phyloP scores from a whole-genome alignment of 345 rosid species.

The Psidium friedrichsthalianum region DNA sequence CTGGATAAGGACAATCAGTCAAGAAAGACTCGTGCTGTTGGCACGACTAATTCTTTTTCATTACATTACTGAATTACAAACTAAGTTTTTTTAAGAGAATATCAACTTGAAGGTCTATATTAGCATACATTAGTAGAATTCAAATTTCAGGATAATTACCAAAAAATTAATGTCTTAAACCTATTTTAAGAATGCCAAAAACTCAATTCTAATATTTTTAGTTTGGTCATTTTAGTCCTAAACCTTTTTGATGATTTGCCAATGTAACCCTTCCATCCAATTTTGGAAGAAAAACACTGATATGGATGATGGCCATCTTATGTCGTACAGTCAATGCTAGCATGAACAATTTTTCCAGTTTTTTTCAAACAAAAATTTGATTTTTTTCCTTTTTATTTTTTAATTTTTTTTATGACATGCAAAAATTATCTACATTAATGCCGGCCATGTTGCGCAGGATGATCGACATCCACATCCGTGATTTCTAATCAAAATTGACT shows the following conservation, averaged over 20 bases:
- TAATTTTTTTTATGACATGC: too few relatives aligned
- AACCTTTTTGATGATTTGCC: accelerated
- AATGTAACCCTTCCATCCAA: neutral
- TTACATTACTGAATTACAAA: too few relatives aligned
- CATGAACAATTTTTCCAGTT: accelerated
- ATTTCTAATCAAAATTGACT: too few relatives aligned
- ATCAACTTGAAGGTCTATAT: too few relatives aligned
- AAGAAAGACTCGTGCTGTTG: too few relatives aligned
- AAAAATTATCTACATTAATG: accelerated
- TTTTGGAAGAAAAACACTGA: neutral
- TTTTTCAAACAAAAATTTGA: too few relatives aligned
- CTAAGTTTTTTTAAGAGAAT: too few relatives aligned
- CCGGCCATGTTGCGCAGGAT: accelerated
- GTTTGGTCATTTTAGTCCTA: neutral
- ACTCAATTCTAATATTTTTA: neutral
- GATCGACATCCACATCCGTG: accelerated
- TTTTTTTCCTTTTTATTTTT: too few relatives aligned
- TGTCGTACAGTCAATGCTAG: accelerated
- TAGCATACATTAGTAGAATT: too few relatives aligned
- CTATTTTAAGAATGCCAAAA: neutral
- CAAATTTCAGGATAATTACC: neutral
- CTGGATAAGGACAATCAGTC: too few relatives aligned
- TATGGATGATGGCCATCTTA: accelerated
- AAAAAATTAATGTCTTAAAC: neutral
- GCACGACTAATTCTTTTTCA: too few relatives aligned